Conservation (phyloP, 108 stramenopile species). For the Fragilaria crotonensis region DNA sequence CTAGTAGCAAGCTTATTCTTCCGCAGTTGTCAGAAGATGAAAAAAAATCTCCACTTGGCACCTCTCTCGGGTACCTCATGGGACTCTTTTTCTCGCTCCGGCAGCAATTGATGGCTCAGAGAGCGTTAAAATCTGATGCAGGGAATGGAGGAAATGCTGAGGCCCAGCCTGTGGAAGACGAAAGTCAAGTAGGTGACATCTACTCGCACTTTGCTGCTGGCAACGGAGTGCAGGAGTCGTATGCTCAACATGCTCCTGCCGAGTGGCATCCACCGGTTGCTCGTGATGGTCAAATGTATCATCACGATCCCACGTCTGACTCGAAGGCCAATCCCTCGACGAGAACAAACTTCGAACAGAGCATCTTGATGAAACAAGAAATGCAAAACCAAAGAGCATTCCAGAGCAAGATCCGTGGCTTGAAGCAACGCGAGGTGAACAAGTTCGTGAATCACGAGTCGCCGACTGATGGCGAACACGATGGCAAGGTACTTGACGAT, state of each 20-base stretch:
- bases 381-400: conserved; percentile 77
- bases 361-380: conserved; percentile 75
- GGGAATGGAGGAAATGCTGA: background rate
- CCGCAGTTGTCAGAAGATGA: conserved; percentile 63
- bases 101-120: conserved; percentile 57
- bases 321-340: conserved; percentile 14
- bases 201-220: background rate
- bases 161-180: background rate
- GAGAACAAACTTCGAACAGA: conserved; percentile 54
- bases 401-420: conserved; percentile 74
- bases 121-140: conserved; percentile 4
- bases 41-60: conserved; percentile 63
- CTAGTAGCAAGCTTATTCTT: conserved; percentile 37
- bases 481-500: background rate
- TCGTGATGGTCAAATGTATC: background rate
- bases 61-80: conserved; percentile 74
- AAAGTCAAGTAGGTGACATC: background rate
- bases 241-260: background rate
- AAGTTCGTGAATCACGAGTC: conserved; percentile 36
- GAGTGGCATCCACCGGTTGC: background rate
- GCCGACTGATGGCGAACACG: background rate
- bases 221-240: background rate
- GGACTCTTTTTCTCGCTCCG: conserved; percentile 74
- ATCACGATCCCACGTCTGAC: background rate
- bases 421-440: conserved; percentile 73